These are phyloP conservation scores for Yarrowia osloensis DNA, from an alignment of 805 yeast genomes.

Conservation along the genomic window DNA sequence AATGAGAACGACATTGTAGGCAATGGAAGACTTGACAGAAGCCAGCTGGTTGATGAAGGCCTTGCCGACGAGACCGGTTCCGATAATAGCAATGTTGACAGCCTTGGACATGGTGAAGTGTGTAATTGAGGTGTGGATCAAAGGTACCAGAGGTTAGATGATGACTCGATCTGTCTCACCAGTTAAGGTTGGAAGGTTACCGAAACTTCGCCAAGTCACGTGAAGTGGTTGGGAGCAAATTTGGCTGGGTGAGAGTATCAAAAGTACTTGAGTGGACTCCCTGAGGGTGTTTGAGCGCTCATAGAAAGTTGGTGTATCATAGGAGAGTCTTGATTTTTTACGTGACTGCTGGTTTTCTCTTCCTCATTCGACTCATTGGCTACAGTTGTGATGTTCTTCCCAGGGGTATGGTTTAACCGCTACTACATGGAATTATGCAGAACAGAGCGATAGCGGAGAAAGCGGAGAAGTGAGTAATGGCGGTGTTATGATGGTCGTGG, in stretches of 20 bases:
- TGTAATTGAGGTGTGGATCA: slow-evolving; percentile 7
- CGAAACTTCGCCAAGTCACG: slow-evolving; percentile 44
- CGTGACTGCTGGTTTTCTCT: no score
- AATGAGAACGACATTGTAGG: slow-evolving; percentile 78
- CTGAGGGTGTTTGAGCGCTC: background rate
- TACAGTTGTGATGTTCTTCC: no score
- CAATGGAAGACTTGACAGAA: slow-evolving; percentile 52
- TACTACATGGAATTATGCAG: background rate
- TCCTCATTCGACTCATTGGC: no score
- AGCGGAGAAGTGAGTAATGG: background rate
- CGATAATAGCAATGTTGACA: slow-evolving; percentile 31
- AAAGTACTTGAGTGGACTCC: no score
- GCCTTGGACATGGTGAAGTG: slow-evolving; percentile 26
- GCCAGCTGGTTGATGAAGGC: slow-evolving; percentile 82
- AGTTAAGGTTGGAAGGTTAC: slow-evolving; percentile 1
- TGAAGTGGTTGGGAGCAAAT: slow-evolving; percentile 12
- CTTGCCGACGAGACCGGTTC: slow-evolving; percentile 94
- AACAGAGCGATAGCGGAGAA: background rate
- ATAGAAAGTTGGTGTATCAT: no score
- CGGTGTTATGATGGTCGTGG: background rate
- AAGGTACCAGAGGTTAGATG: background rate
- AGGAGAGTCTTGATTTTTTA: no score
- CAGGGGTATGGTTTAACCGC: background rate
- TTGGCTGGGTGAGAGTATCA: no score
- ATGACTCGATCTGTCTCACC: background rate